Conservation (phyloP, 805 yeast species). For the Barnettozyma salicaria region DNA sequence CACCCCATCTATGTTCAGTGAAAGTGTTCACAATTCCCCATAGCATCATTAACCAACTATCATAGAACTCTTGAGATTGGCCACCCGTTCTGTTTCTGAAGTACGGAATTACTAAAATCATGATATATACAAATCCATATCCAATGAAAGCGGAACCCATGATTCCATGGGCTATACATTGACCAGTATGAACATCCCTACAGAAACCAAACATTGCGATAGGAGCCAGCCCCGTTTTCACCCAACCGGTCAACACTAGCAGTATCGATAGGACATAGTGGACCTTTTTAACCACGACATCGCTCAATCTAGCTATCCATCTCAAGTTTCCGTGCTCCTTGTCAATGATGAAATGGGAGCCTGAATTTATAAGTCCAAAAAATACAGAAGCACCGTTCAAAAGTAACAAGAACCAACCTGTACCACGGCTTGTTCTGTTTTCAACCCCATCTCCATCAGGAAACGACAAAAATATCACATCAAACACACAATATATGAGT, state of each 20-base stretch:
- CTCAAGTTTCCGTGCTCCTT: conserved; percentile 16
- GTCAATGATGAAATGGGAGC: conserved; percentile 36
- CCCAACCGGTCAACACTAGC: conserved; percentile 61
- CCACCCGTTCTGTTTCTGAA: conserved; percentile 44
- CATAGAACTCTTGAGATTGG: conserved; percentile 79
- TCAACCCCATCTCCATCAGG: conserved; percentile 64
- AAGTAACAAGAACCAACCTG: conserved; percentile 55
- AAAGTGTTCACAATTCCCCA: conserved; percentile 96
- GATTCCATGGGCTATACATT: conserved; percentile 94
- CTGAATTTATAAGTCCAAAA: conserved; percentile 49
- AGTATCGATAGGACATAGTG: conserved; percentile 45
- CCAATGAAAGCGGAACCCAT: conserved; percentile 87
- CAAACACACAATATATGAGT: conserved; percentile 48
- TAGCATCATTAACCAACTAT: conserved; percentile 67
- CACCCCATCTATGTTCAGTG: conserved; percentile 95
- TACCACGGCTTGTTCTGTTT: conserved; percentile 59
- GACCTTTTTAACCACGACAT: conserved; percentile 27
- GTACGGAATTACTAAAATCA: conserved; percentile 73
- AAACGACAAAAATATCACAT: conserved; percentile 51
- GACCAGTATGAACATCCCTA: conserved; percentile 78
- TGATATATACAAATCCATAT: conserved; percentile 67
- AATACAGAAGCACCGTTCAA: conserved; percentile 43
- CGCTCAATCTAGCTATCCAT: conserved; percentile 35
- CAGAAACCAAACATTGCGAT: conserved; percentile 86
- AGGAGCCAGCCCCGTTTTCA: conserved; percentile 73